Base-by-base conservation (phyloP, 2,329 filamentous ascomycete genomes). In the Zalaria obscura region DNA sequence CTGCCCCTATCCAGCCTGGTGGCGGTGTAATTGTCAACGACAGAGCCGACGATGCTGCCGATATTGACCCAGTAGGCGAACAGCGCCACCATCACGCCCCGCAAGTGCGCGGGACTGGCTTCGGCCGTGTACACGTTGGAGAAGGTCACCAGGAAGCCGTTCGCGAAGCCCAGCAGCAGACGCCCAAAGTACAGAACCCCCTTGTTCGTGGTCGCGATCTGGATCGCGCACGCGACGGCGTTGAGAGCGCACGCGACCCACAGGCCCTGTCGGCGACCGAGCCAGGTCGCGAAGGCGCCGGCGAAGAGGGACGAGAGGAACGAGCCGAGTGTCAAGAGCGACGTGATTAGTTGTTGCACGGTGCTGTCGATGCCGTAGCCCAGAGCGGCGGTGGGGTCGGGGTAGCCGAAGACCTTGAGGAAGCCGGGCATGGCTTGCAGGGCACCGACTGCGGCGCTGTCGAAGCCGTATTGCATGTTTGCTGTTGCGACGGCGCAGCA, bases 161-260 rank as follows among this genome's bases (percentile, higher is more conserved):
- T 75, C 4, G 70, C 68, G 5, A 75, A 45, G 2, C 72, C 72
- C 41, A 75, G 71, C 7, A 75, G 52, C 5, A 75, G 55, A 31
- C 72, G 66, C 8, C 69, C 72, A 25, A 66, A 62, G 43, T 76
- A 75, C 4, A 76, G 63, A 1, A 65, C 69, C 10, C 62, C 68
- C 28, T 76, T 73, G 43, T 61, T 54, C 5, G 60, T 63, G 0
- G 69, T 73, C 3, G 67, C 61, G 68, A 75, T 75, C 71, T 75
- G 75, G 48, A 74, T 62, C 11, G 73, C 57, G 45, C 73, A 75
- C 10, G 70, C 60, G 4, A 70, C 54, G 45, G 61, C 62, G 46
- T 69, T 72, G 9, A 69, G 53, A 2, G 67, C 9, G 40, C 66
- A 68, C 3, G 69, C 70, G 4, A 62, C 37, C 52, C 61, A 67